A percentile compares a stretch with the other conserved stretches of the same genome.
Conservation (phyloP, 208 protist genomes). For the Trypanosoma vivax region DNA sequence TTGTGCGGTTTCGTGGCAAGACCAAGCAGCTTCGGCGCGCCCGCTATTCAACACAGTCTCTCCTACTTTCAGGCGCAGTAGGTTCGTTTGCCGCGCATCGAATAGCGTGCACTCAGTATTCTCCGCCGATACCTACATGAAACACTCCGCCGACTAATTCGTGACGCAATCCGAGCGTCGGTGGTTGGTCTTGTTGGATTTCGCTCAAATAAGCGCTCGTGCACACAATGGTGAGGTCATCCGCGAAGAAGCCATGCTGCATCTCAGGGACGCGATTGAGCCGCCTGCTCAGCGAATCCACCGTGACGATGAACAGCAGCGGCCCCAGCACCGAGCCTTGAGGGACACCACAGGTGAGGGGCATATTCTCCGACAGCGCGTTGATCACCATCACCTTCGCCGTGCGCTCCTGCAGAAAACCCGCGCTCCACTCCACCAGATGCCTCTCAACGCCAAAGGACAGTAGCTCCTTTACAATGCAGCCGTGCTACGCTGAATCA, state of each 20-base stretch:
- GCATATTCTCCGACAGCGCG: not conserved
- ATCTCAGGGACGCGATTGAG: too few species aligned
- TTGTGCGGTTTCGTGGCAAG: slow-evolving; percentile 5
- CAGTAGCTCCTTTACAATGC: slow-evolving; percentile 6
- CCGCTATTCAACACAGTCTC: not conserved
- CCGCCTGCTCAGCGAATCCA: too few species aligned
- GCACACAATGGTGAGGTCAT: slow-evolving; percentile 20
- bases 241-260: slow-evolving; percentile 23
- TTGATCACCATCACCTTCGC: slow-evolving; percentile 12
- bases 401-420: slow-evolving; percentile 6
- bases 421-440: slow-evolving; percentile 13
- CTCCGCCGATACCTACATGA: too few species aligned
- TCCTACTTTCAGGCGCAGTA: not conserved
- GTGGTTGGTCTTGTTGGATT: slow-evolving; percentile 4
- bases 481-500: too few species aligned
- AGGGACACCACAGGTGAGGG: slow-evolving; percentile 17
- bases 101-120: too few species aligned
- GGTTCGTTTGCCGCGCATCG: not conserved
- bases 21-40: slow-evolving; percentile 6
- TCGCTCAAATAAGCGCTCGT: not conserved
- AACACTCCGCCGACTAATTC: too few species aligned
- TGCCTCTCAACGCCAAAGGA: not conserved
- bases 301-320: slow-evolving; percentile 23
- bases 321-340: slow-evolving; percentile 28
- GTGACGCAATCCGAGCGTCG: too few species aligned